These are phyloP conservation scores for Dactylonectria estremocensis DNA, from an alignment of 2,329 filamentous ascomycete genomes.

Conservation along the genomic window DNA sequence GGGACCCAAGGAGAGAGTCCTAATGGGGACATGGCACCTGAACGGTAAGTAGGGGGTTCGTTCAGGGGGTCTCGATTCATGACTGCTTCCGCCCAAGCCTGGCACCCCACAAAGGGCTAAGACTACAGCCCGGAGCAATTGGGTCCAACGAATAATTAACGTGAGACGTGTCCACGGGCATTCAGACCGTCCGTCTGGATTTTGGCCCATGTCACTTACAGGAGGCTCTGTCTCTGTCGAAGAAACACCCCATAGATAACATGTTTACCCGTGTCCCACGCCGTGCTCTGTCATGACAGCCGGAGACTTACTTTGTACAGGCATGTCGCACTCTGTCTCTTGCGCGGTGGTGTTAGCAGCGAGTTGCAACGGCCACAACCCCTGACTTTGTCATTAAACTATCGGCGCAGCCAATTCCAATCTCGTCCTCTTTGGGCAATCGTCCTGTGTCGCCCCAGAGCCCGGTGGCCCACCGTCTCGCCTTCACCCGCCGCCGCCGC, in stretches of 20 bases:
- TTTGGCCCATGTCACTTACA: not conserved
- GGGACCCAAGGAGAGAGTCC: not conserved
- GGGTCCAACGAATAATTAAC: not conserved
- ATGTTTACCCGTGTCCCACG: not conserved
- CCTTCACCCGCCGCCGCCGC: constrained; percentile 28
- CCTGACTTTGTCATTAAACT: constrained; percentile 54
- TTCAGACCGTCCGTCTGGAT: not conserved
- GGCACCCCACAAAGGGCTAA: not conserved
- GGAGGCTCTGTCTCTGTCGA: not conserved
- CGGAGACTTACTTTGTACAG: not conserved
- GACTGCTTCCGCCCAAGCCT: constrained; percentile 8
- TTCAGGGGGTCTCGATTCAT: constrained; percentile 30
- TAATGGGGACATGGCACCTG: constrained; percentile 10
- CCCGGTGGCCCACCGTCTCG: constrained; percentile 27
- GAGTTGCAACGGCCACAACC: constrained; percentile 28
- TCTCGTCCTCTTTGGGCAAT: constrained; percentile 50
- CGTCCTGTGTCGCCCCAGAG: constrained; percentile 40
- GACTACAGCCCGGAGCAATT: not conserved
- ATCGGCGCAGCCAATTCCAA: constrained; percentile 53
- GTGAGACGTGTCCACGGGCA: not conserved
- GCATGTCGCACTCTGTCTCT: constrained; percentile 1
- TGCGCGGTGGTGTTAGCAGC: not conserved
- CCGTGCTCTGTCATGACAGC: constrained; percentile 21
- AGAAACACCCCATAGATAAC: not conserved
- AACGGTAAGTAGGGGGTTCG: constrained; percentile 10